Evolutionary conservation across 2,329 filamentous ascomycete genomes (phyloP).

Genomic region (Sclerotiophoma versabilis): DNA sequence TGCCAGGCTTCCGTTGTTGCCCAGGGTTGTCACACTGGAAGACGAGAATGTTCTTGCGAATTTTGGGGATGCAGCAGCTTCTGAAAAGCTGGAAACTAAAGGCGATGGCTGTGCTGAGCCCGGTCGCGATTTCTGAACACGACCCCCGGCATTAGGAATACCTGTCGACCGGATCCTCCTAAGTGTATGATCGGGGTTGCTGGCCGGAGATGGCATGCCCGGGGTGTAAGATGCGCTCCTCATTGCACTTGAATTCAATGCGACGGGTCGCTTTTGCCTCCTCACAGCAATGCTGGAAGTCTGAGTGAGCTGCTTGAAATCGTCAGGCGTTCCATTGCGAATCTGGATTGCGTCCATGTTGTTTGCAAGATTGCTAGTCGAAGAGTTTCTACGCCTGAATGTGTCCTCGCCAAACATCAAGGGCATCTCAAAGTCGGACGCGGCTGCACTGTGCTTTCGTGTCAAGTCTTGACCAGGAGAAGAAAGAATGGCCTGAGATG

Average conservation of each 20-base stretch:
- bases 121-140: constrained; percentile 55
- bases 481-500: constrained; percentile 45
- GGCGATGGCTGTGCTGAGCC: constrained; percentile 59
- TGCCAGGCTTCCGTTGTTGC: constrained; percentile 51
- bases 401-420: constrained; percentile 42
- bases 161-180: constrained; percentile 58
- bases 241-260: constrained; percentile 48
- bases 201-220: constrained; percentile 51
- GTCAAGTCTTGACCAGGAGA: constrained; percentile 40
- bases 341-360: constrained; percentile 51
- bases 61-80: constrained; percentile 57
- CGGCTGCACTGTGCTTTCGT: constrained; percentile 39
- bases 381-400: constrained; percentile 47
- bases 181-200: constrained; percentile 49
- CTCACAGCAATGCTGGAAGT: constrained; percentile 52
- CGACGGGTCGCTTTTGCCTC: constrained; percentile 51
- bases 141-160: constrained; percentile 53
- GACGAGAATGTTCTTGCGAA: constrained; percentile 50
- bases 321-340: constrained; percentile 42
- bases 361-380: constrained; percentile 48
- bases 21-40: constrained; percentile 45
- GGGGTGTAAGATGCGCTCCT: constrained; percentile 53
- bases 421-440: constrained; percentile 42
- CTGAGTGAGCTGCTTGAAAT: constrained; percentile 48
- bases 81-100: constrained; percentile 54